Conservation (phyloP, 257 asterid species). For the Solanum dulcamara region DNA sequence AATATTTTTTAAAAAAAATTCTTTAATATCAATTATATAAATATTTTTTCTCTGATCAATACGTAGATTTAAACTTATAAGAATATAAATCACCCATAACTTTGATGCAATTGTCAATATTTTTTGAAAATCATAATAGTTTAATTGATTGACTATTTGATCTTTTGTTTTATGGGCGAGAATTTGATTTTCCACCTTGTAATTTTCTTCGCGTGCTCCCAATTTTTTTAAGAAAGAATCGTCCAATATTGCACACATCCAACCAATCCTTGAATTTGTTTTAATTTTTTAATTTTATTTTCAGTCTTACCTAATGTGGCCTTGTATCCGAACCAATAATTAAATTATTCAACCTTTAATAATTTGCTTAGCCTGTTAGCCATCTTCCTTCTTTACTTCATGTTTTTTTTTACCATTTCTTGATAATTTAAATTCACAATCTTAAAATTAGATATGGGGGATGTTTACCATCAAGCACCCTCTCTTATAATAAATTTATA, state of each 20-base stretch:
- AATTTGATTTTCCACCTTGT: rapidly evolving
- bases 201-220: neutral
- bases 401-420: neutral
- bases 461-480: neutral
- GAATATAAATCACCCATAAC: neutral
- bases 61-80: too few species aligned
- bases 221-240: too few species aligned
- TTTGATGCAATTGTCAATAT: neutral
- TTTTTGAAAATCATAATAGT: too few species aligned
- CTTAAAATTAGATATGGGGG: neutral
- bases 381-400: neutral
- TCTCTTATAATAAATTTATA: neutral
- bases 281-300: neutral
- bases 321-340: neutral
- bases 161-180: neutral
- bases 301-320: neutral
- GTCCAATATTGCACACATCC: neutral
- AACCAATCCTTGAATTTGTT: neutral
- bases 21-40: too few species aligned
- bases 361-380: neutral
- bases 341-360: neutral
- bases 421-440: neutral
- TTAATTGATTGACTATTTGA: too few species aligned
- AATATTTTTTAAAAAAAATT: too few species aligned
- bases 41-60: too few species aligned